Evolutionary conservation across 2,329 filamentous ascomycete genomes (phyloP).

Genomic region (Colletotrichum cordylinicola): DNA sequence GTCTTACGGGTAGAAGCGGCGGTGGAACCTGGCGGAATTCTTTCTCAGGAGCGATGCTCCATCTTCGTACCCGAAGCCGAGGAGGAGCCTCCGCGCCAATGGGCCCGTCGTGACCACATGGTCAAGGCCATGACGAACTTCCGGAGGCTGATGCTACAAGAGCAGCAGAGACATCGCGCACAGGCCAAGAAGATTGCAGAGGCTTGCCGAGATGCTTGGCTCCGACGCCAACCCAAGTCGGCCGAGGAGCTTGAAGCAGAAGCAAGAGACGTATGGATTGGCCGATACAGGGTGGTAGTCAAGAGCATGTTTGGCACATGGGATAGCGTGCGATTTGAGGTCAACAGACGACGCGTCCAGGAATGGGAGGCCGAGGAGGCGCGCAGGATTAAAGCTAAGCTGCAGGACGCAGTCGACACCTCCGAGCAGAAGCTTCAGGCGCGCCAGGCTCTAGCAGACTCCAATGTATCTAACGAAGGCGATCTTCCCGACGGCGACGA

Average conservation of each 20-base stretch:
- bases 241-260: slow-evolving; percentile 84
- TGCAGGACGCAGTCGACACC: slow-evolving; percentile 76
- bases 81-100: slow-evolving; percentile 79
- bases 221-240: slow-evolving; percentile 74
- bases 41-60: slow-evolving; percentile 74
- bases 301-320: slow-evolving; percentile 62
- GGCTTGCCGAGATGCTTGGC: slow-evolving; percentile 79
- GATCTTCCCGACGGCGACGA: slow-evolving; percentile 45
- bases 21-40: slow-evolving; percentile 74
- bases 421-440: slow-evolving; percentile 73
- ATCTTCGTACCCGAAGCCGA: slow-evolving; percentile 74
- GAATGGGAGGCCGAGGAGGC: slow-evolving; percentile 72
- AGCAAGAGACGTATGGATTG: slow-evolving; percentile 69
- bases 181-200: slow-evolving; percentile 81
- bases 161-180: slow-evolving; percentile 79
- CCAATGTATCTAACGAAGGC: slow-evolving; percentile 53
- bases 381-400: slow-evolving; percentile 68
- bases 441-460: slow-evolving; percentile 59
- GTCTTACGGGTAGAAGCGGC: slow-evolving; percentile 76
- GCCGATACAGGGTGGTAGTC: slow-evolving; percentile 75
- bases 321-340: slow-evolving; percentile 68
- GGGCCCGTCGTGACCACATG: slow-evolving; percentile 87
- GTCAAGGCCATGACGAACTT: slow-evolving; percentile 81
- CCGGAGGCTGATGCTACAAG: slow-evolving; percentile 77
- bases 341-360: slow-evolving; percentile 64